Evolutionary conservation across 768 basidiomycete species (phyloP).

Genomic region (Boletus rufocinnamomeus): DNA sequence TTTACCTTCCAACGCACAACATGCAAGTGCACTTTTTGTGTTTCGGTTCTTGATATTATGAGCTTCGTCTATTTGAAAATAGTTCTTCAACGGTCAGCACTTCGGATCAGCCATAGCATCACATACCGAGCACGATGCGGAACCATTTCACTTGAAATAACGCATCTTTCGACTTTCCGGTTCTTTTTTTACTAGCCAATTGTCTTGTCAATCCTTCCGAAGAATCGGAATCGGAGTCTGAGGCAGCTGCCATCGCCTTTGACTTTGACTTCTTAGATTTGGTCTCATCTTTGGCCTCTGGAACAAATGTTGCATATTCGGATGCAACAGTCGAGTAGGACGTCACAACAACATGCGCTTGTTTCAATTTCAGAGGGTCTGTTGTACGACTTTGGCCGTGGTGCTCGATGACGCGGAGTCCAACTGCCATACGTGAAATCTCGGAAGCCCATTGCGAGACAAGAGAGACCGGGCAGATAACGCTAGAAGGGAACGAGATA

Average conservation of each 20-base stretch:
- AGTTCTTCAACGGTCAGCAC: not conserved
- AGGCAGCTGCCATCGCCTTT: conserved; percentile 29
- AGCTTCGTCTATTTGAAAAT: conserved; percentile 69
- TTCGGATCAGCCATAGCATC: not conserved
- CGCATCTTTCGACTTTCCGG: conserved; percentile 55
- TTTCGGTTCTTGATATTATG: conserved; percentile 91
- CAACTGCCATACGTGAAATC: conserved; percentile 67
- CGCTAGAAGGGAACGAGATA: conserved; percentile 45
- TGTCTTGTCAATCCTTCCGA: conserved; percentile 43
- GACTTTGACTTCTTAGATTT: conserved; percentile 47
- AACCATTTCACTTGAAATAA: conserved; percentile 83
- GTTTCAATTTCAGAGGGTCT: conserved; percentile 54
- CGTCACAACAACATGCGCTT: conserved; percentile 77
- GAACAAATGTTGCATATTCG: conserved; percentile 61
- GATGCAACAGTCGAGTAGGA: conserved; percentile 85
- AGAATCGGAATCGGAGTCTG: conserved; percentile 37
- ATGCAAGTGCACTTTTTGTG: conserved; percentile 76
- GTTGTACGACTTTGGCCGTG: conserved; percentile 77
- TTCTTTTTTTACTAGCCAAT: conserved; percentile 43
- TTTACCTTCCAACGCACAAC: conserved; percentile 73
- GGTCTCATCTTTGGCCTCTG: conserved; percentile 55
- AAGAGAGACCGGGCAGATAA: conserved; percentile 85
- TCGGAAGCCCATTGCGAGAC: conserved; percentile 92
- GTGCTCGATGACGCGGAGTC: conserved; percentile 74
- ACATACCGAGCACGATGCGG: conserved; percentile 79